Base-by-base conservation (phyloP, 2,329 filamentous ascomycete genomes). In the Fusarium napiforme region DNA sequence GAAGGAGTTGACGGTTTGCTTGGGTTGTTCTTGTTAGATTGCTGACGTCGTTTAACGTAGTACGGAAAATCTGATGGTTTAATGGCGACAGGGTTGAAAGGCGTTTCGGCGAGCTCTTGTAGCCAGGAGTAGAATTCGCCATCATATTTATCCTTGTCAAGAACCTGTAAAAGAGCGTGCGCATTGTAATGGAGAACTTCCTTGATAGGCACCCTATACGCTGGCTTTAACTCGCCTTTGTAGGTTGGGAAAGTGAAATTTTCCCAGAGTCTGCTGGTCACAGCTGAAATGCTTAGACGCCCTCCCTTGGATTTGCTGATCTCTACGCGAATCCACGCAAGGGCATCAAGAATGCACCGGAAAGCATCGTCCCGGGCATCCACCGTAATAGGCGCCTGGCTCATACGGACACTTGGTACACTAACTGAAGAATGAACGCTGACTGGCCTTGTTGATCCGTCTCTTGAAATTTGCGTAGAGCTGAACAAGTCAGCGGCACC, bases 111-210 rank as follows among this genome's bases (percentile, higher is more conserved):
- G 7, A 77, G 67, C 7, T 78, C 68, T 43, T 81, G 69, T 1
- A 87, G 77, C 78, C 80, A 85, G 2, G 64, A 18, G 39, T 79
- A 82, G 32, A 84, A 78, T 1, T 78, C 78, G 2, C 64, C 61
- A 7, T 76, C 71, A 74, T 83, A 86, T 26, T 79, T 81, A 9
- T 72, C 72, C 9, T 76, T 73, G 42, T 81, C 80, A 4, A 87
- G 76, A 7, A 69, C 70, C 5, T 77, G 60, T 3, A 85, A 70
- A 10, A 89, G 79, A 10, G 82, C 82, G 9, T 72, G 73, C 4
- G 85, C 82, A 60, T 86, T 85, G 67, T 86, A 88, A 18, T 83
- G 80, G 5, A 86, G 75, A 7, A 88, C 75, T 42, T 87, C 84
- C 42, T 78, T 63, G 6, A 82, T 78, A 6, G 81, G 82, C 15